Evolutionary conservation across 2,329 filamentous ascomycete species (phyloP), one percentile per base, ranked within the genome.

Genomic region (Penicillium freii): DNA sequence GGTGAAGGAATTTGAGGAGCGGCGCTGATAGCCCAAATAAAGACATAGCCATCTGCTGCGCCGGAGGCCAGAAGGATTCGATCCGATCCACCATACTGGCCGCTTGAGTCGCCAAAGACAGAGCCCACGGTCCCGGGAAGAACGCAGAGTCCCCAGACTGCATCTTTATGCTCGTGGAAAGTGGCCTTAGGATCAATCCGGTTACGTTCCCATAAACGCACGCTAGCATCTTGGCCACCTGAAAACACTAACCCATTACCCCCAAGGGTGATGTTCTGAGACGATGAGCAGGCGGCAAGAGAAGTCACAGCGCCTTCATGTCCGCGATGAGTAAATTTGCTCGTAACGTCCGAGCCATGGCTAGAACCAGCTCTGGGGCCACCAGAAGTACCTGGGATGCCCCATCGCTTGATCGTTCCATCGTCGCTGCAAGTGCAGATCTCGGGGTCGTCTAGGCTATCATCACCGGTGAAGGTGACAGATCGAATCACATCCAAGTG

Each of bases 161-260:
- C 91, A 79, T 99, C 94, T 0, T 89, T 96, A 70, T 97, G 94
- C 0, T 92, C 93, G 64, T 97, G 91, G 4, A 99, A 81, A 0
- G 92, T 96, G 2, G 92, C 92, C 75, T 97, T 97, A 8, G 94
- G 92, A 71, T 97, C 94, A 33, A 99, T 91, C 46, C 93, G 83
- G 29, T 93, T 93, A 50, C 92, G 86, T 75, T 99, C 93, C 94
- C 94, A 99, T 0, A 99, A 92, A 31, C 92, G 86, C 38, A 99
- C 87, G 7, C 91, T 96, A 19, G 90, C 87, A 74, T 99, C 94
- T 73, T 97, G 92, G 4, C 94, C 94, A 59, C 94, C 94, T 5
- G 93, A 97, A 75, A 99, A 99, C 63, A 99, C 92, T 94, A 94
- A 99, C 29, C 94, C 94, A 67, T 97, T 94, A 33, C 93, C 93